Percentiles rank a stretch among this genome's conserved stretches.
Conservation (phyloP, 163 green algal genomes). For the Chlamydomonas reinhardtii region DNA sequence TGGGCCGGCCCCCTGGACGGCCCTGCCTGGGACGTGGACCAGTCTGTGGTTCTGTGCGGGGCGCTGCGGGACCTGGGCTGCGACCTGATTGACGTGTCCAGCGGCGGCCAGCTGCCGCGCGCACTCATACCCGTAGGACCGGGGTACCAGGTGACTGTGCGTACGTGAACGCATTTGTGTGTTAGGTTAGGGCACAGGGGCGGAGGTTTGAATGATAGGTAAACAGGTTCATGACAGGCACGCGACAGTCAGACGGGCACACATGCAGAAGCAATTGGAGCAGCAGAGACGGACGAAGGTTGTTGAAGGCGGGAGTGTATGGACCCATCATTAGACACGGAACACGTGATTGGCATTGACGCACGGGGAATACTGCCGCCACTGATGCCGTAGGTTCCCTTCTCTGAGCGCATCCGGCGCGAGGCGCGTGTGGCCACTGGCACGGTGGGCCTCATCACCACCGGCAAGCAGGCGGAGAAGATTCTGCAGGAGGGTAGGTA, state of each 20-base stretch:
- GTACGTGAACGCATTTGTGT: no score
- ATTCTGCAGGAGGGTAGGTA: slow-evolving; percentile 1
- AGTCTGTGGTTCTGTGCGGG: not conserved
- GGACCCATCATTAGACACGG: no score
- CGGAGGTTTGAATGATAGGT: no score
- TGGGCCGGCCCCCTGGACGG: not conserved
- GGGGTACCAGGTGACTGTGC: slow-evolving; percentile 21
- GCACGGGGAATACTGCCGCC: no score
- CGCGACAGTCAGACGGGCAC: no score
- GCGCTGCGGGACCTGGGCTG: not conserved
- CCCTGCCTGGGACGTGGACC: slow-evolving; percentile 20
- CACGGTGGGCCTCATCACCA: slow-evolving; percentile 22
- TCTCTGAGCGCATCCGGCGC: slow-evolving; percentile 3
- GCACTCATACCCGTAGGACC: not conserved
- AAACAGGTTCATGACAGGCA: no score
- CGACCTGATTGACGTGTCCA: slow-evolving; percentile 43
- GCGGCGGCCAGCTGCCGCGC: slow-evolving; percentile 2
- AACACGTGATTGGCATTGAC: no score
- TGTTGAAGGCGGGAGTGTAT: no score
- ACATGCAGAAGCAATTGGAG: no score
- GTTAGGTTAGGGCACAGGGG: no score
- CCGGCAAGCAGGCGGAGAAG: not conserved
- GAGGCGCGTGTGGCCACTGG: not conserved
- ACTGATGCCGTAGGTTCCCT: slow-evolving; percentile 28
- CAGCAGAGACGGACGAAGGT: no score